Evolutionary conservation across 306 rosid genomes (phyloP), one percentile per base, ranked within the genome.

Genomic region (Cucurbita moschata): DNA sequence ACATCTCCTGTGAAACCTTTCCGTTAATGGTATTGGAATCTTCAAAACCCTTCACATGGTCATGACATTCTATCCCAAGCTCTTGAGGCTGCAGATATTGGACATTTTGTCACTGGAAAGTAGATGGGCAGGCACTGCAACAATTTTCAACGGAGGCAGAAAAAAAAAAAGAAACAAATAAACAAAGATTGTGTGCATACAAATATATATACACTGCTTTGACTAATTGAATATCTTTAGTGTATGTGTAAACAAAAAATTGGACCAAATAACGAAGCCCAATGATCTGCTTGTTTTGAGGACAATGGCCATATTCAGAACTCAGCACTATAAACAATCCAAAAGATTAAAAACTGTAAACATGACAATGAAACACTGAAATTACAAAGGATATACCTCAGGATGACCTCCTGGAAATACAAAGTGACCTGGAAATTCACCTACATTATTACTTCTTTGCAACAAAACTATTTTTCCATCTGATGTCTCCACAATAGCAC

Each of bases 381-480:
- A 74, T 74, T 74, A 19, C 70, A 16, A 15, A 14, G 58, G 54
- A 18, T 15, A 77, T 90, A 94, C 96, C 98, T 94, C 97, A 7
- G 97, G 97, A 82, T 94, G 98, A 75, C 98, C 98, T 69, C 98
- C 97, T 0, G 98, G 98, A 80, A 94, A 94, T 51, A 90, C 96
- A 81, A 86, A 94, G 87, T 84, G 82, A 79, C 96, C 95, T 68
- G 98, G 95, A 83, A 87, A 90, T 85, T 94, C 98, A 76, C 96
- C 97, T 26, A 90, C 97, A 80, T 90, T 87, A 72, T 79, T 81
- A 85, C 98, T 94, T 79, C 98, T 86, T 78, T 76, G 82, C 84
- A 94, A 83, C 72, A 90, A 84, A 58, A 94, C 80, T 77, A 94
- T 87, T 75, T 89, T 87, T 51, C 78, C 76, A 85, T 94, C 96